Evolutionary conservation across 805 yeast species (phyloP), one percentile per base, ranked within the genome.

Genomic region (Cyberlindnera petersonii): DNA sequence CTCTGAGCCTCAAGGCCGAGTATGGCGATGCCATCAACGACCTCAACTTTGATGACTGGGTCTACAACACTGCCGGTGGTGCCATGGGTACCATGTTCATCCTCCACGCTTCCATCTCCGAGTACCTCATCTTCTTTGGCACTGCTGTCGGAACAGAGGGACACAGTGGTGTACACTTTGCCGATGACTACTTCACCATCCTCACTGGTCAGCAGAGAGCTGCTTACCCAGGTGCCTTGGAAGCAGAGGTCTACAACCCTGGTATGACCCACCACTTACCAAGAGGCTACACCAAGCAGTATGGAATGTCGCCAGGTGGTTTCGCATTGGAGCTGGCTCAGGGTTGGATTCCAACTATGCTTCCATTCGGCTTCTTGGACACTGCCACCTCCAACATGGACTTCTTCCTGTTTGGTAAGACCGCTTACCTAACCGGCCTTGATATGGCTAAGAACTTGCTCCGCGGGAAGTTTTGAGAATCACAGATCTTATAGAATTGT

Each of bases 291-390:
- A 75, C 77, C 51, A 87, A 86, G 65, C 98, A 93, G 65, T 93
- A 93, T 62, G 51, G 78, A 20, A 86, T 93, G 95, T 82, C 86
- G 2, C 61, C 75, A 22, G 95, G 83, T 26, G 71, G 85, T 0
- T 93, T 80, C 64, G 96, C 98, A 9, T 68, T 93, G 49, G 98
- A 93, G 61, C 72, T 91, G 55, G 98, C 98, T 7, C 98, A 91
- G 68, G 98, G 98, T 44, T 93, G 96, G 95, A 86, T 93, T 49
- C 98, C 98, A 24, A 82, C 91, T 30, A 93, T 93, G 98, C 72
- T 93, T 44, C 98, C 98, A 16, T 93, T 93, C 60, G 98, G 98
- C 0, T 79, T 91, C 64, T 66, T 86, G 35, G 95, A 87, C 58
- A 76, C 83, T 5, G 55, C 83, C 43, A 73, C 82, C 37, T 82